These are phyloP conservation scores for Purpureocillium takamizusanense DNA, from an alignment of 2,329 filamentous ascomycete species.

Conservation along the genomic window DNA sequence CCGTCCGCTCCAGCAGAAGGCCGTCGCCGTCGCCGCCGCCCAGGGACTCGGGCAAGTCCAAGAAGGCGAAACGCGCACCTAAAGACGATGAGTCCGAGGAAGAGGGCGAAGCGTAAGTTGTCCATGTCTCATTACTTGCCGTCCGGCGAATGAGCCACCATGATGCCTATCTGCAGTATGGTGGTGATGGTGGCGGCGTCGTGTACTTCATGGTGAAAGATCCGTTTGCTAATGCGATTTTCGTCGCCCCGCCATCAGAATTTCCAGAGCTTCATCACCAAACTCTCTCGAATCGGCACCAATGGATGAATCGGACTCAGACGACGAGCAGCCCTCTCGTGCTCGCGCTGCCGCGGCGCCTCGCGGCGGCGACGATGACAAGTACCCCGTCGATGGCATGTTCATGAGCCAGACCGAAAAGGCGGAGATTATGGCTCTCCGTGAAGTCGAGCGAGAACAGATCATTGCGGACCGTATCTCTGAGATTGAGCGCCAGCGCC, in stretches of 20 bases:
- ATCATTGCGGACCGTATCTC: slow-evolving; percentile 81
- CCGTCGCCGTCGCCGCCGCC: slow-evolving; percentile 43
- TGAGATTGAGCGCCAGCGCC: slow-evolving; percentile 71
- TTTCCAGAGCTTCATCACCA: slow-evolving; percentile 58
- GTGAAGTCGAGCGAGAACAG: slow-evolving; percentile 85
- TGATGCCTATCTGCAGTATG: no score
- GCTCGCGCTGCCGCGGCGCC: slow-evolving; percentile 26
- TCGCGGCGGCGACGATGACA: slow-evolving; percentile 49
- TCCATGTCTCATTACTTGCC: no score
- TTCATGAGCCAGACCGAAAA: slow-evolving; percentile 69
- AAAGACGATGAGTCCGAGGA: slow-evolving; percentile 44
- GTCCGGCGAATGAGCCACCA: no score
- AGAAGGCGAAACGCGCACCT: slow-evolving; percentile 40
- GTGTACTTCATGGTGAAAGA: no score
- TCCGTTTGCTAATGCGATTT: slow-evolving; percentile 4
- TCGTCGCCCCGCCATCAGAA: slow-evolving; percentile 37
- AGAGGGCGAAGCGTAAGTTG: slow-evolving; percentile 45
- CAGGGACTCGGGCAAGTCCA: slow-evolving; percentile 23
- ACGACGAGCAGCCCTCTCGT: slow-evolving; percentile 35
- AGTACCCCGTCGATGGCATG: slow-evolving; percentile 83
- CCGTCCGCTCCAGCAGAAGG: slow-evolving; percentile 44
- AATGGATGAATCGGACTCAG: slow-evolving; percentile 81
- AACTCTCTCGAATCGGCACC: slow-evolving; percentile 72
- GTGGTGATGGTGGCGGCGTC: no score
- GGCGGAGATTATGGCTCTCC: slow-evolving; percentile 70